Base-by-base conservation (phyloP, 2,329 filamentous ascomycete species). In the Alternaria ventricosa region DNA sequence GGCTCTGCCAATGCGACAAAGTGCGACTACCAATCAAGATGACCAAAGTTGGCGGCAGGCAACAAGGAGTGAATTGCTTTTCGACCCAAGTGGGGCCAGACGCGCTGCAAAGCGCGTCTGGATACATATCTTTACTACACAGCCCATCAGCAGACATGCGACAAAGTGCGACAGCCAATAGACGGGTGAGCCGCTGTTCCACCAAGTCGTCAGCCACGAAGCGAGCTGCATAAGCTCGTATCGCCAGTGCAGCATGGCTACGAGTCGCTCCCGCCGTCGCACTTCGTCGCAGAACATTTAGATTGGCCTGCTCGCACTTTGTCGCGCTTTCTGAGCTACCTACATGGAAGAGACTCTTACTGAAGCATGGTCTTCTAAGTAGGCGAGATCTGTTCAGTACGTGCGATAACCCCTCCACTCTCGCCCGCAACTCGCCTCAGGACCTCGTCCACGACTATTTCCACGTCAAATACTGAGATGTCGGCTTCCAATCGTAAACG, bases 111-210 rank as follows among this genome's bases (percentile, higher is more conserved):
- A 18, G 8, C 4, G 36, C 36, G n/a, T 2, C n/a, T 7, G 15
- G 11, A n/a, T 43, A 20, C 36, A 43, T 8, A 43, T 3, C 0
- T 18, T 3, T 18, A 13, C 41, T 44, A 44, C 41, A 44, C 41
- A 44, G 12, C 43, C 27, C 28, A 3, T 46, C 33, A 55, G 3
- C 23, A 22, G 8, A 57, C 18, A 6, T 57, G 55, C 46, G 55
- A 58, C 23, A n/a, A 51, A 50, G 55, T 58, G 46, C 46, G 45
- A 51, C 23, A 15, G 25, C 55, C 46, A 58, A 58, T 58, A n/a
- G 27, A 1, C 6, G n/a, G 0, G 8, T 18, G 4, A 6, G 0
- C n/a, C 11, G 23, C 25, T 18, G 27, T 18, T 8, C 18, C n/a
- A 13, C 53, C 15, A 55, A 20, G 22, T 7, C n/a, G 27, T 15